Percentiles rank a stretch among this genome's conserved stretches.
phyloP scores from a whole-genome alignment of 2,329 filamentous ascomycete species.

The Aureobasidium sp. region DNA sequence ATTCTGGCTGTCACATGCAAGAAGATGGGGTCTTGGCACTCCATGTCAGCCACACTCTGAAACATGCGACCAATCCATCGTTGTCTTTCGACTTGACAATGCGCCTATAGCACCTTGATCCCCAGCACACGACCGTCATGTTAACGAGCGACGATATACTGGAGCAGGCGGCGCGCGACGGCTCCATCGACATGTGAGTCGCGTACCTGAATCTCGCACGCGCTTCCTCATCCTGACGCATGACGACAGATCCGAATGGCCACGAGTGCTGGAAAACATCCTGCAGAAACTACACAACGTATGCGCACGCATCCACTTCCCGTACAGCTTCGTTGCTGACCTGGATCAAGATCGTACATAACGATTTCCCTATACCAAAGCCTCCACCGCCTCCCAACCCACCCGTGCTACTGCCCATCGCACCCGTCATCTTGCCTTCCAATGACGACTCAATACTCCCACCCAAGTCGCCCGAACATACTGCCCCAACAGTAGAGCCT shows the following conservation, averaged over 20 bases:
- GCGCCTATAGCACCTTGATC: background rate
- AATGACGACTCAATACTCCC: background rate
- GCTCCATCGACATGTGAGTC: conserved; percentile 52
- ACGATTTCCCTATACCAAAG: conserved; percentile 67
- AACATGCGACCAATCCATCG: background rate
- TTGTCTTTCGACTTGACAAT: background rate
- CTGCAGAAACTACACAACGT: conserved; percentile 63
- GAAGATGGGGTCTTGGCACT: background rate
- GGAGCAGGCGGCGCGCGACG: conserved; percentile 50
- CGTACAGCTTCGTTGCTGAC: background rate
- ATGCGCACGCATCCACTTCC: conserved; percentile 12
- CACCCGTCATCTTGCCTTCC: background rate
- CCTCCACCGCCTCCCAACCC: conserved; percentile 33
- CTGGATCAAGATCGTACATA: conserved; percentile 58
- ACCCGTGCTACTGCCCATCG: background rate
- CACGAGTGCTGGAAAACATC: conserved; percentile 56
- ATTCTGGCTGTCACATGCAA: background rate
- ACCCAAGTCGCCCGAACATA: conserved; percentile 29
- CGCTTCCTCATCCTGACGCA: conserved; percentile 4
- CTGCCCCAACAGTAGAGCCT: conserved; percentile 19
- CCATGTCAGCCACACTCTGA: background rate
- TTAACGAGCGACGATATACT: conserved; percentile 43
- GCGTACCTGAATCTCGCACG: background rate
- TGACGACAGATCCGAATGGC: conserved; percentile 58
- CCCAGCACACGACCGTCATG: background rate